Conservation (phyloP, 805 yeast genomes). For the Metschnikowia cerradonensis region DNA sequence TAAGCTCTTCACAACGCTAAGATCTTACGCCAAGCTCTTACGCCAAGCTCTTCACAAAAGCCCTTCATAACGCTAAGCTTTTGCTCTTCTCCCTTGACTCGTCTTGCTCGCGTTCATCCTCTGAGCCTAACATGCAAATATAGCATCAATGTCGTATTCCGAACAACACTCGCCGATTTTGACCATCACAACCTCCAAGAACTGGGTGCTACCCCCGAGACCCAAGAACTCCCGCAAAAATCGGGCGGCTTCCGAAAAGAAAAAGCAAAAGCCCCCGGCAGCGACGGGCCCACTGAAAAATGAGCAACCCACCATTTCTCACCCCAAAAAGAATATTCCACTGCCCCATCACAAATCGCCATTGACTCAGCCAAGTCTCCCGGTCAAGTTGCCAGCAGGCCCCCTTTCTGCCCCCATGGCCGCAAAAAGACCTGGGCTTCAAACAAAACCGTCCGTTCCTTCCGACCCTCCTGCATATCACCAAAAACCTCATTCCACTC, state of each 20-base stretch:
- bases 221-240: slow-evolving; percentile 18
- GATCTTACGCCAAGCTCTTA: no score
- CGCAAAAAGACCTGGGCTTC: neutral
- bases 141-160: slow-evolving; percentile 10
- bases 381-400: neutral
- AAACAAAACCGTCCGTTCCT: neutral
- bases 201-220: slow-evolving; percentile 21
- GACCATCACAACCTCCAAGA: slow-evolving; percentile 18
- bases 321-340: neutral
- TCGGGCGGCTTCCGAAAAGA: slow-evolving; percentile 14
- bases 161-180: slow-evolving; percentile 16
- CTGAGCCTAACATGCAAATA: slow-evolving; percentile 12
- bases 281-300: neutral
- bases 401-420: neutral
- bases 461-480: neutral
- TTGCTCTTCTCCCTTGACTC: neutral
- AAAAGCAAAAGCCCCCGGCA: slow-evolving; percentile 21
- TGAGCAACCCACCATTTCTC: neutral
- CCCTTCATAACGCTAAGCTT: no score
- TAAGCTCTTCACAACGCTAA: no score
- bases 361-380: neutral
- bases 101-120: neutral
- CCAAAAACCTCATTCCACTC: neutral
- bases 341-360: neutral
- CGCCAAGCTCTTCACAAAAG: no score